These are phyloP conservation scores for Xylaria sp. DNA, from an alignment of 2,329 filamentous ascomycete genomes.

Conservation along the genomic window DNA sequence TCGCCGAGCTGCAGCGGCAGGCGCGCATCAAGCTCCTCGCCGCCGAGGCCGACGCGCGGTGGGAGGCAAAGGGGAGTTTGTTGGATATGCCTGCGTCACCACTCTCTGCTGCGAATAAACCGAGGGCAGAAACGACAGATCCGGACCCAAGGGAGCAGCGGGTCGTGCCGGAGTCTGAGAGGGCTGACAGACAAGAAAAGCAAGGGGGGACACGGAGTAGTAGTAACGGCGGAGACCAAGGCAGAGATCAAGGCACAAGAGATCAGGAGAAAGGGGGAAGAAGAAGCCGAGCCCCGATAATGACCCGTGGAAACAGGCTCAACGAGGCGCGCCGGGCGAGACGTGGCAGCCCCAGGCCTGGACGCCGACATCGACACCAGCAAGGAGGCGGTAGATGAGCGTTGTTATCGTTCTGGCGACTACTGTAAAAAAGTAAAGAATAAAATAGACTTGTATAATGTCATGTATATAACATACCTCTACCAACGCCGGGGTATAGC, in stretches of 20 bases:
- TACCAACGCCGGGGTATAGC: conserved; percentile 21
- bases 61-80: conserved; percentile 62
- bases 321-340: conserved; percentile 62
- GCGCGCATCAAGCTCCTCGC: conserved; percentile 61
- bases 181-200: no score
- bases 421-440: no score
- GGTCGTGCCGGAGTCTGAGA: neutral
- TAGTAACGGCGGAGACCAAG: neutral
- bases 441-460: conserved; percentile 25
- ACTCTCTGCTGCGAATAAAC: no score
- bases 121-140: neutral
- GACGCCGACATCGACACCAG: conserved; percentile 57
- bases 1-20: conserved; percentile 58
- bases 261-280: neutral
- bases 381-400: conserved; percentile 36
- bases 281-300: conserved; percentile 41
- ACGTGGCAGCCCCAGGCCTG: conserved; percentile 72
- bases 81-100: conserved; percentile 33
- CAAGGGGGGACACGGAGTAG: no score
- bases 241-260: no score
- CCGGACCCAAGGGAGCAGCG: neutral
- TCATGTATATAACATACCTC: neutral
- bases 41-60: conserved; percentile 66
- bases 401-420: no score
- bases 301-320: conserved; percentile 65